Conservation (phyloP, 140 eudicot genomes). For the Cichorium intybus region DNA sequence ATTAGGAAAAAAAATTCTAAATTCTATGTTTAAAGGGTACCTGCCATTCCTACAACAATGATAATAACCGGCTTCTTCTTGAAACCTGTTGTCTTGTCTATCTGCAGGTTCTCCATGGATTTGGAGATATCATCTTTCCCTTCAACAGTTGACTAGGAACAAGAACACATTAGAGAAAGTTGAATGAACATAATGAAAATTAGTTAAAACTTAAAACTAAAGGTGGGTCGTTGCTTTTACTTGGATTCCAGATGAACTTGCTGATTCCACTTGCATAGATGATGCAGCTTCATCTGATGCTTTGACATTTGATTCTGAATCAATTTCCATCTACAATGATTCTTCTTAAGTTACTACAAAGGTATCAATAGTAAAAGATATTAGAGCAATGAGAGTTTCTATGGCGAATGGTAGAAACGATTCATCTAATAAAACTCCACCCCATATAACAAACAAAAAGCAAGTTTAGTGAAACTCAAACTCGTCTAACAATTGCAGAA, state of each 20-base stretch:
- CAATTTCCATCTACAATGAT: slow-evolving; percentile 49
- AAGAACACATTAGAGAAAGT: slow-evolving; percentile 4
- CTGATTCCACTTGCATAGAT: slow-evolving; percentile 38
- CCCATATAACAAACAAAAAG: neutral
- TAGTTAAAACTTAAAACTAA: neutral
- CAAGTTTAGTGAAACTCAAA: neutral
- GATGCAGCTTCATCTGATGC: slow-evolving; percentile 38
- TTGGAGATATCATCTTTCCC: slow-evolving; percentile 52
- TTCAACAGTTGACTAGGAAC: slow-evolving; percentile 29
- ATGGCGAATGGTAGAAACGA: neutral
- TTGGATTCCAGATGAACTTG: slow-evolving; percentile 30
- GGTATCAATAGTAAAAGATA: neutral
- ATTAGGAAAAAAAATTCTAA: neutral
- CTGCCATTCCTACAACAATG: slow-evolving; percentile 98
- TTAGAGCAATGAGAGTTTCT: neutral
- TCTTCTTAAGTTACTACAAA: slow-evolving; percentile 9
- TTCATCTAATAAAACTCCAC: neutral
- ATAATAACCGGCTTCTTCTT: slow-evolving; percentile 84
- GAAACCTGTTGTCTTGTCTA: slow-evolving; percentile 49
- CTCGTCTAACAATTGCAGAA: neutral
- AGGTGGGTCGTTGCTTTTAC: slow-evolving; percentile 12
- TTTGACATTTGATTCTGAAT: slow-evolving; percentile 35
- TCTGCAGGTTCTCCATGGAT: slow-evolving; percentile 64
- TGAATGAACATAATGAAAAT: neutral
- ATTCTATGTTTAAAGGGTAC: slow-evolving; percentile 25